Conservation (phyloP, 805 yeast genomes). For the Starmera quercuum region DNA sequence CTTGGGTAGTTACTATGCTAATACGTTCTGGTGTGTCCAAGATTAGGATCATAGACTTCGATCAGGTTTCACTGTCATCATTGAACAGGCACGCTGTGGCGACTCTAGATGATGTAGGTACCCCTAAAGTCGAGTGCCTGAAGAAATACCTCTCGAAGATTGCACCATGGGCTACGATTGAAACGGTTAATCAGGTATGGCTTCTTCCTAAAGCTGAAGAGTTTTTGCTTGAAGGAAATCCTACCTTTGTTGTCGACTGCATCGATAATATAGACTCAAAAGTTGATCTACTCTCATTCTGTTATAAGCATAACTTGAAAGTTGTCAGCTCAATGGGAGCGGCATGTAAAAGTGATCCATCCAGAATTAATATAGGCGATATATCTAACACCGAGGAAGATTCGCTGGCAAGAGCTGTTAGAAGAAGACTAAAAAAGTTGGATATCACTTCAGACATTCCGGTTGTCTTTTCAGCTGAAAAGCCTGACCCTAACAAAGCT, state of each 20-base stretch:
- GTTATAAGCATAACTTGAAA: conserved; percentile 51
- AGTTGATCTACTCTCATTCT: conserved; percentile 76
- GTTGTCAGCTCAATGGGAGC: conserved; percentile 95
- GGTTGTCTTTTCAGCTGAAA: conserved; percentile 88
- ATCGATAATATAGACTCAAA: conserved; percentile 97
- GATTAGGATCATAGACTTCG: conserved; percentile 83
- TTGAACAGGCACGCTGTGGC: conserved; percentile 95
- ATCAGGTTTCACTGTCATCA: conserved; percentile 89
- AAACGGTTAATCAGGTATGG: conserved; percentile 75
- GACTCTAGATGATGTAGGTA: conserved; percentile 84
- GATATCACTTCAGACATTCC: conserved; percentile 77
- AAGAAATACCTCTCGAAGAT: conserved; percentile 57
- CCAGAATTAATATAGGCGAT: conserved; percentile 84
- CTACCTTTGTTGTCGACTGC: conserved; percentile 85
- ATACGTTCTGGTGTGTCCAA: conserved; percentile 84
- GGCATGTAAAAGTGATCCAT: conserved; percentile 92
- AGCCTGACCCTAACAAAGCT: conserved; percentile 95
- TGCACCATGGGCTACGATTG: conserved; percentile 93
- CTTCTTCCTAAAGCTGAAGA: conserved; percentile 55
- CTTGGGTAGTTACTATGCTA: conserved; percentile 89
- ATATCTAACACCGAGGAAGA: conserved; percentile 89
- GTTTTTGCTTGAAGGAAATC: conserved; percentile 46
- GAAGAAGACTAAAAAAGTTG: conserved; percentile 72
- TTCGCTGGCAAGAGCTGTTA: conserved; percentile 79
- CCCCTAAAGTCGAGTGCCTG: conserved; percentile 78